A percentile compares a stretch with the other conserved stretches of the same genome.
These are phyloP conservation scores for Grosmannia huntii DNA, from an alignment of 2,329 filamentous ascomycete species.

Conservation along the genomic window DNA sequence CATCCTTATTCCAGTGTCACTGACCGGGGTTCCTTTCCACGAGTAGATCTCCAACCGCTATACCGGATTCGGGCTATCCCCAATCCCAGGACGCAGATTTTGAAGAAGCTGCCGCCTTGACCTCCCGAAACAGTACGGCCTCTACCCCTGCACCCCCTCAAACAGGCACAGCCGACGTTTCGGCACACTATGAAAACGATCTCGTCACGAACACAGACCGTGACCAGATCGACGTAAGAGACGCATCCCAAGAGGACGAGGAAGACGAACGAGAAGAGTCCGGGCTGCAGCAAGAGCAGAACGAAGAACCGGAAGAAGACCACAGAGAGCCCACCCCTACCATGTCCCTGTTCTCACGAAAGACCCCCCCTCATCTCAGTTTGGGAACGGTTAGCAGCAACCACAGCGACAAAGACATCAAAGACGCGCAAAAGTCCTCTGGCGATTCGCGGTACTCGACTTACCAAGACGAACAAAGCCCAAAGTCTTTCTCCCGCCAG, in stretches of 20 bases:
- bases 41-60: not conserved
- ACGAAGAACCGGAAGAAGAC: conserved; percentile 15
- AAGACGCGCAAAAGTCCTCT: conserved; percentile 12
- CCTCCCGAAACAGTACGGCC: conserved; percentile 25
- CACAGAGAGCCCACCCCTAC: conserved; percentile 10
- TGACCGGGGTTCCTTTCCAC: not conserved
- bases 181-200: conserved; percentile 31
- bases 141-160: conserved; percentile 30
- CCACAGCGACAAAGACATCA: conserved; percentile 13
- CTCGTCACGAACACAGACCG: conserved; percentile 22
- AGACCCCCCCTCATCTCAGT: conserved; percentile 39
- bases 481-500: not conserved
- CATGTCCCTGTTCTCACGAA: conserved; percentile 38
- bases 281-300: conserved; percentile 10
- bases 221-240: not conserved
- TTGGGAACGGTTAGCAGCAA: conserved; percentile 20
- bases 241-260: not conserved
- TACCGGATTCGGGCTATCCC: conserved; percentile 9
- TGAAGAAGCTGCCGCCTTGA: conserved; percentile 13
- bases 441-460: conserved; percentile 1
- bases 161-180: conserved; percentile 26
- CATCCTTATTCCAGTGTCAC: not conserved
- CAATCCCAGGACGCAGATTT: conserved; percentile 14
- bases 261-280: not conserved
- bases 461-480: not conserved